Conservation (phyloP, 805 yeast genomes). For the Zygosaccharomyces siamensis region DNA sequence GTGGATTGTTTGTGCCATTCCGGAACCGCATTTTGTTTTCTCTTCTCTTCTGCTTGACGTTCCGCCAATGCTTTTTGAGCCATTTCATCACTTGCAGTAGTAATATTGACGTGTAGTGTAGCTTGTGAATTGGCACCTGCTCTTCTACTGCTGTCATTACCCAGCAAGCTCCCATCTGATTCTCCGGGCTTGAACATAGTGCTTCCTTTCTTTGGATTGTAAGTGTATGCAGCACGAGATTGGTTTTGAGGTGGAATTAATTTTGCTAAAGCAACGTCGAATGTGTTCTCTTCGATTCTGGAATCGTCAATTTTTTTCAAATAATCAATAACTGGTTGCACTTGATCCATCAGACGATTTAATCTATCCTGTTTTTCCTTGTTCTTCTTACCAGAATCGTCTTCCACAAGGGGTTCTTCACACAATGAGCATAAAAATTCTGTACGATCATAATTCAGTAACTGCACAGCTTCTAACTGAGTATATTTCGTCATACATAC, state of each 20-base stretch:
- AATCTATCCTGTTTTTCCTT: conserved; percentile 74
- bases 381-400: conserved; percentile 80
- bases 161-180: conserved; percentile 32
- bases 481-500: conserved; percentile 75
- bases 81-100: conserved; percentile 80
- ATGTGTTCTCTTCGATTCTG: conserved; percentile 79
- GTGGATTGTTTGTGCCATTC: conserved; percentile 94
- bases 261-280: conserved; percentile 75
- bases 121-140: conserved; percentile 70
- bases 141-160: conserved; percentile 41
- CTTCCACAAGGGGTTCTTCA: conserved; percentile 72
- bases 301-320: conserved; percentile 79
- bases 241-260: conserved; percentile 80
- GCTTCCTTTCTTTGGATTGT: conserved; percentile 44
- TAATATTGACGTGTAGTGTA: conserved; percentile 80
- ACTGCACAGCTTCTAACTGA: conserved; percentile 80
- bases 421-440: conserved; percentile 84
- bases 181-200: conserved; percentile 42
- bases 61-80: conserved; percentile 60
- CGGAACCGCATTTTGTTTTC: conserved; percentile 92
- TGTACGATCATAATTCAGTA: conserved; percentile 72
- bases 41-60: conserved; percentile 60
- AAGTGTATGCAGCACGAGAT: conserved; percentile 64
- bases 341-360: conserved; percentile 79
- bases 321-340: conserved; percentile 80